Evolutionary conservation across 495 filamentous ascomycete species (phyloP).

Genomic region (Parachaetomium inaequale): DNA sequence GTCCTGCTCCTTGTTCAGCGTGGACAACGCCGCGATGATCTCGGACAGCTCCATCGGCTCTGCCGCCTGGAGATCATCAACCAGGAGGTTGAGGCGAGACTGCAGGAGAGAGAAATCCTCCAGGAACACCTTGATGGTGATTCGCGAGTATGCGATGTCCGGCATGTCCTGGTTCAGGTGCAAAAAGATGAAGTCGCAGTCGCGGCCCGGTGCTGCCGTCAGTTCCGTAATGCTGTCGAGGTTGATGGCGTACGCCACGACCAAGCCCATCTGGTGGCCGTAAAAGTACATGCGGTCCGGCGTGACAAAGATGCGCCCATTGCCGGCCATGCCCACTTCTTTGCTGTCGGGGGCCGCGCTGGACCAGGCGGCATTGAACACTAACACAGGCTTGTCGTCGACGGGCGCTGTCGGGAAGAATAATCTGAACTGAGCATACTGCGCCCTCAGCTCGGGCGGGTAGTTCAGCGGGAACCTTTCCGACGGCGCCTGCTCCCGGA

Average conservation of each 20-base stretch:
- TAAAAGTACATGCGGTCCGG: constrained; percentile 88
- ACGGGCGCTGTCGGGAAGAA: constrained; percentile 76
- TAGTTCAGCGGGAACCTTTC: constrained; percentile 78
- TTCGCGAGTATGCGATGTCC: constrained; percentile 60
- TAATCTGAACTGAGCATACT: constrained; percentile 89
- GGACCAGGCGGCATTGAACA: constrained; percentile 55
- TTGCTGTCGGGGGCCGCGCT: constrained; percentile 41
- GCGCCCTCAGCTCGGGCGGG: constrained; percentile 74
- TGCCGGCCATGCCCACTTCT: constrained; percentile 39
- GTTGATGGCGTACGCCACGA: constrained; percentile 70
- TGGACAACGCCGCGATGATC: constrained; percentile 45
- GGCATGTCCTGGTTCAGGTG: constrained; percentile 66
- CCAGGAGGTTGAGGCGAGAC: constrained; percentile 74
- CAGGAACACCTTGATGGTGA: constrained; percentile 88
- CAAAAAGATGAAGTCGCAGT: constrained; percentile 90
- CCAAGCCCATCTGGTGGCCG: constrained; percentile 88
- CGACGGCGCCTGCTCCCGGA: constrained; percentile 31
- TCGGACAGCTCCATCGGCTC: constrained; percentile 54
- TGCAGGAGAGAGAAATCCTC: constrained; percentile 82
- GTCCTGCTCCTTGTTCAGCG: constrained; percentile 60
- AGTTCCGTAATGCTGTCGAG: constrained; percentile 80
- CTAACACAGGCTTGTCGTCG: constrained; percentile 73
- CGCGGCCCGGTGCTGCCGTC: constrained; percentile 80
- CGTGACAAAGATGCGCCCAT: constrained; percentile 87
- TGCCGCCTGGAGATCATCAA: constrained; percentile 67